Percentiles rank a stretch among this genome's conserved stretches.
Evolutionary conservation across 768 basidiomycete species (phyloP).

Genomic region (Cystobasidium onofrii): DNA sequence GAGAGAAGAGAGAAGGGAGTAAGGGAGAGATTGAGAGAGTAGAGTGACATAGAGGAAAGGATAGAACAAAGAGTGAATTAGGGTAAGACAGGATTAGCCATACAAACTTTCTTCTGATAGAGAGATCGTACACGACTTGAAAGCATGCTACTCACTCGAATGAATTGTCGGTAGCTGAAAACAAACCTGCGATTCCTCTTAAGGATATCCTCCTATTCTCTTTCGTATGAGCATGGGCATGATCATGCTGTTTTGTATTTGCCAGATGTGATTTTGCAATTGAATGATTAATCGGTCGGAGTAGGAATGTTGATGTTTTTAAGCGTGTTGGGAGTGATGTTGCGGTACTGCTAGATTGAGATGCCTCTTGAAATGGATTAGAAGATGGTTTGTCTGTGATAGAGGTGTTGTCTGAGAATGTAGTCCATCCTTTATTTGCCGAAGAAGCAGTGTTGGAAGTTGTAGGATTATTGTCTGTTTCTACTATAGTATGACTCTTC

Average conservation of each 20-base stretch:
- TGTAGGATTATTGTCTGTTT: neutral
- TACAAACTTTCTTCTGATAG: too few relatives aligned
- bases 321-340: neutral
- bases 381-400: neutral
- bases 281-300: neutral
- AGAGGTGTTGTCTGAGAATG: neutral
- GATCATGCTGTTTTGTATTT: neutral
- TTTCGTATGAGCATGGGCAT: neutral
- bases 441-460: too few relatives aligned
- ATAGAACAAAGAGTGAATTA: too few relatives aligned
- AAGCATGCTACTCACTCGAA: neutral
- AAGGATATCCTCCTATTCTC: neutral
- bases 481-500: neutral
- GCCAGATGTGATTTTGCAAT: neutral
- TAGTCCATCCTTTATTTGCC: neutral
- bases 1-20: neutral
- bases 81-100: too few relatives aligned
- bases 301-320: neutral
- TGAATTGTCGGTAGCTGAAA: neutral
- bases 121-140: too few relatives aligned
- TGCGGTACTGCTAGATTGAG: neutral
- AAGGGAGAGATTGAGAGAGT: too few relatives aligned
- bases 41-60: too few relatives aligned
- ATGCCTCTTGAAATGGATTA: neutral
- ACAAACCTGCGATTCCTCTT: neutral